Conservation (phyloP, 306 rosid species). For the Lathyrus oleraceus region DNA sequence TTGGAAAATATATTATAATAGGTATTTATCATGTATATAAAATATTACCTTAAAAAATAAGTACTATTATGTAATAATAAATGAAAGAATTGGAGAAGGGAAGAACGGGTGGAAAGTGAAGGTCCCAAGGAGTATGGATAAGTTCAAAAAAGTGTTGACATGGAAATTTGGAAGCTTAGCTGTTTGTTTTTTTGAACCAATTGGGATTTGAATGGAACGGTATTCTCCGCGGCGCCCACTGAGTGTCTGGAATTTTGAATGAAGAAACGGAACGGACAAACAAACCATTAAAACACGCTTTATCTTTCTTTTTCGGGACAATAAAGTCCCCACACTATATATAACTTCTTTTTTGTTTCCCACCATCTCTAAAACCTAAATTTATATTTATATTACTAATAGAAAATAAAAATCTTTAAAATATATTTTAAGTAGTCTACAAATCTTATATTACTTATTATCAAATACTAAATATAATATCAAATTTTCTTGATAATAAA, state of each 20-base stretch:
- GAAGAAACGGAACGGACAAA: background rate
- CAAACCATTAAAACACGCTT: background rate
- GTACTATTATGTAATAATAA: too few species aligned
- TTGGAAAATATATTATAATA: too few species aligned
- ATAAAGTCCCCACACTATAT: background rate
- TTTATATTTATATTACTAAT: too few species aligned
- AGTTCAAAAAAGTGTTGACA: conserved; percentile 11
- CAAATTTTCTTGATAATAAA: too few species aligned
- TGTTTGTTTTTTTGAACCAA: background rate
- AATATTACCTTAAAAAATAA: too few species aligned
- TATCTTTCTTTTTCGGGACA: background rate
- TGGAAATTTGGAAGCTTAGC: background rate
- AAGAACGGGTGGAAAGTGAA: conserved; percentile 25
- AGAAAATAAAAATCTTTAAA: too few species aligned
- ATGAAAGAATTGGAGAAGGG: background rate
- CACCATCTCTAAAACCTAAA: background rate
- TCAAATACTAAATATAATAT: too few species aligned
- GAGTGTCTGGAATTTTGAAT: background rate
- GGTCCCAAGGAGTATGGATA: conserved; percentile 37
- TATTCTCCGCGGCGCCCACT: conserved; percentile 3
- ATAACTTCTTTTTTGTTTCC: background rate
- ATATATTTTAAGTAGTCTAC: too few species aligned
- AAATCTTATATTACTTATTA: too few species aligned
- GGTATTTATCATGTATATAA: too few species aligned
- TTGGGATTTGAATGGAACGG: background rate